Evolutionary conservation across 2,329 filamentous ascomycete genomes (phyloP), one percentile per base, ranked within the genome.

Genomic region (Zymoseptoria tritici): DNA sequence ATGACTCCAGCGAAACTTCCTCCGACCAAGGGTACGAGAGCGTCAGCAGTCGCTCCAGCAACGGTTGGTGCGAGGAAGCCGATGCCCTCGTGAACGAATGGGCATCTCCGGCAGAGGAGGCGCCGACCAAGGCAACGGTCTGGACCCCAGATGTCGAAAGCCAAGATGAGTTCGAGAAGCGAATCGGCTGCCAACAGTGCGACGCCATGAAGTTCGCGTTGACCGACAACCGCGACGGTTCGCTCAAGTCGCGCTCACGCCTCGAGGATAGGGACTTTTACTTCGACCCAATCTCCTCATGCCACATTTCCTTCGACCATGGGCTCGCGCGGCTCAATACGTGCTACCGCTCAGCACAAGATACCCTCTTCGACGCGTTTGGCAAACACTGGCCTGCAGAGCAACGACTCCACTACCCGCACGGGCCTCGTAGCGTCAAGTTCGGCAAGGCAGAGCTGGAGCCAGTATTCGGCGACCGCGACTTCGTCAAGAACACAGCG

Each of bases 351-450:
- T 20, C 55, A n/a, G 57, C 53, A 20, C 54, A 55, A 9, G n/a
- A 29, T 24, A 29, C 26, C 2, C 50, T 59, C 57, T 59, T 19
- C 24, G 51, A 59, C 24, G 54, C 53, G 11, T 56, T 26, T 20
- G 53, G 24, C 5, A 2, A 29, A 2, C 57, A 59, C 26, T 59
- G 57, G 57, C 57, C 57, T 11, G 26, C 19, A 13, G 22, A 52
- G 11, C 20, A 13, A 19, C 52, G 29, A 46, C 36, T 46, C 36
- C 36, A 46, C 36, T 46, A 46, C 36, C 36, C 16, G 36, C 13
- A 46, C 36, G 36, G 36, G 16, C 36, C 36, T 16, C 16, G 36
- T n/a, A 46, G 36, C 36, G 36, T 46, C 13, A 46, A 16, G 16
- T 46, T 46, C 36, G 36, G 36, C 36, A 46, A 46, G 16, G 36